Base-by-base conservation (phyloP, 306 rosid genomes). In the Datisca glomerata region DNA sequence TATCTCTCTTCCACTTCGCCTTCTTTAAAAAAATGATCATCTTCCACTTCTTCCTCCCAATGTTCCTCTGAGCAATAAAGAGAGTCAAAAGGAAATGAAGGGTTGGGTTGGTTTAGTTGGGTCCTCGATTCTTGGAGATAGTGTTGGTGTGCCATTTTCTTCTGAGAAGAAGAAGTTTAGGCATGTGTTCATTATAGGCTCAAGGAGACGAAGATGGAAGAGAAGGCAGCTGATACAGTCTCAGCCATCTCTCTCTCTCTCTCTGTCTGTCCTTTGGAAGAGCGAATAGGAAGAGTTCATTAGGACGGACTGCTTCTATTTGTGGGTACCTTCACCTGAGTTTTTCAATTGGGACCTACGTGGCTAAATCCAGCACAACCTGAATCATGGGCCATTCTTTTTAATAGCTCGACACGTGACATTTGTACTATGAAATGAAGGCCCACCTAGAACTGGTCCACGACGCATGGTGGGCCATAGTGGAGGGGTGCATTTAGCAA, bases 1-100 rank as follows among this genome's bases (percentile, higher is more conserved):
- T 27, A 32, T 6, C 45, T 49, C 2, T 72, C 71, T 18, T 21
- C 44, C 24, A 33, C 56, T 44, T 47, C 64, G 4, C 38, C 42
- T 21, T 60, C 71, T n/a, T n/a, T n/a, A n/a, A n/a, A n/a, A 19
- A 41, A 56, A n/a, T 49, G 51, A 21, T 55, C 71, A 13, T 61
- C 66, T 9, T 24, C 60, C 21, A 12, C 21, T 18, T 53, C 47
- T 21, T 71, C 81, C 43, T 66, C 93, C 63, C 69, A 71, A 18
- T 66, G 72, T 36, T 78, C 69, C 36, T 84, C 96, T 0, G 79
- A 69, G 64, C 98, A 89, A 24, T 67, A 84, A 3, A 84, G 74
- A 14, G 78, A 47, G 50, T 83, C 97, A 13, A 79, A 31, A 21
- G 49, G 70, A 42, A 60, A 44, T 4, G 65, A 46, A 40, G 66